Base-by-base conservation (phyloP, 164 flowering plant species). In the Cinnamomum chago region DNA sequence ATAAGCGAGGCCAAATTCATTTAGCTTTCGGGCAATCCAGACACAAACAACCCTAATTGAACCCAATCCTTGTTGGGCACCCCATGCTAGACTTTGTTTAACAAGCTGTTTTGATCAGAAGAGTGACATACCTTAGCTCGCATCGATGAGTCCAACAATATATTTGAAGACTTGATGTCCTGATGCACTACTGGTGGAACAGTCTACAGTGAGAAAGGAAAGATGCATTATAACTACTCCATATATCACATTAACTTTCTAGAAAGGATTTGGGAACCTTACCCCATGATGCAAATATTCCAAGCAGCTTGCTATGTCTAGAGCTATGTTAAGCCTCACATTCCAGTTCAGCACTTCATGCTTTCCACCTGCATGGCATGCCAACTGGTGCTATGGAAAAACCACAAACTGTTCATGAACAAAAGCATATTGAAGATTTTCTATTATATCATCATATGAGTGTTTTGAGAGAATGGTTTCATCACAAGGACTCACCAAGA, bases 231-330 rank as follows among this genome's bases (percentile, higher is more conserved):
- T 27, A 30, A 27, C 50, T 23, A 74, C 22, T 62, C 28, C 47
- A 40, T 1, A 18, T 52, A 13, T n/a, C 35, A 14, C 5, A 30
- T 17, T 18, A n/a, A 12, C 17, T 17, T 72, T 72, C 68, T 15
- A 5, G 35, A 1, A 58, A 28, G 58, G 15, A 71, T 58, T 13
- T 73, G 22, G 18, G 58, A 72, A 77, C 50, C 82, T 77, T 85
- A 92, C 99, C 80, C 99, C 99, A 83, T 95, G 98, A 76, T 95
- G 97, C 79, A 95, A 95, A 88, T 95, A 95, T 79, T 95, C 99
- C 86, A 95, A 86, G 71, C 97, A 98, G 84, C 97, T 89, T 58
- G 99, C 96, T 28, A 95, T 91, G 84, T 95, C 98, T 66, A 93
- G 86, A 73, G 99, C 98, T 62, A 91, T 88, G 76, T 82, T 66